Base-by-base conservation (phyloP, 768 basidiomycete species). In the Cyclocybe aegerita region DNA sequence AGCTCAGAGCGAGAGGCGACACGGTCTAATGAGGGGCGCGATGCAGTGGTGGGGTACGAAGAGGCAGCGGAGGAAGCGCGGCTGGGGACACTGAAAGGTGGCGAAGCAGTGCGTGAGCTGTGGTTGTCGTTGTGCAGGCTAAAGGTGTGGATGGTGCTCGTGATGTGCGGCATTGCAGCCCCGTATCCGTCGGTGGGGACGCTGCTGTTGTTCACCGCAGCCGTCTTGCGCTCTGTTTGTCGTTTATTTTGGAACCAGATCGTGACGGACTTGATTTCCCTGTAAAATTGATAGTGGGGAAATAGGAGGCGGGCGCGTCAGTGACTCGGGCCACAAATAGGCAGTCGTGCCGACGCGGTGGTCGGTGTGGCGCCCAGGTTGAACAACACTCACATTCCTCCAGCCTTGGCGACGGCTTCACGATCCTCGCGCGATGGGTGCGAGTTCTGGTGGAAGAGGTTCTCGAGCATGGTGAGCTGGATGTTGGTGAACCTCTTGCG, bases 221-320 rank as follows among this genome's bases (percentile, higher is more conserved):
- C 78, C 23, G 75, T 72, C 59, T 79, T 79, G 59, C 82, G 80
- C 56, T 83, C 82, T 36, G 80, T 83, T 60, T 89, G 86, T 11
- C 88, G 83, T 67, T 83, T 88, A 65, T 90, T 90, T 68, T 90
- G 88, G 64, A 89, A 89, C 88, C 88, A 90, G 36, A 89, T 84
- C n/a, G 86, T 85, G 46, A 85, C 82, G 1, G 83, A 83, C 58
- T 82, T 84, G 29, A 78, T 72, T 62, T 85, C 83, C 83, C 83
- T 85, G 53, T 12, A 29, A 39, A 2, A 2, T 23, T 23, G 23
- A 23, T 23, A 23, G 2, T 23, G 23, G 23, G 23, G 23, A 23
- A 23, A 23, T 23, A 23, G 23, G 23, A 23, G 23, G 4, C 23
- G 23, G 29, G 34, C 15, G 49, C 36, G 57, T 63, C 40, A 64